Evolutionary conservation across 306 rosid genomes (phyloP).

Genomic region (Prosopis cineraria): DNA sequence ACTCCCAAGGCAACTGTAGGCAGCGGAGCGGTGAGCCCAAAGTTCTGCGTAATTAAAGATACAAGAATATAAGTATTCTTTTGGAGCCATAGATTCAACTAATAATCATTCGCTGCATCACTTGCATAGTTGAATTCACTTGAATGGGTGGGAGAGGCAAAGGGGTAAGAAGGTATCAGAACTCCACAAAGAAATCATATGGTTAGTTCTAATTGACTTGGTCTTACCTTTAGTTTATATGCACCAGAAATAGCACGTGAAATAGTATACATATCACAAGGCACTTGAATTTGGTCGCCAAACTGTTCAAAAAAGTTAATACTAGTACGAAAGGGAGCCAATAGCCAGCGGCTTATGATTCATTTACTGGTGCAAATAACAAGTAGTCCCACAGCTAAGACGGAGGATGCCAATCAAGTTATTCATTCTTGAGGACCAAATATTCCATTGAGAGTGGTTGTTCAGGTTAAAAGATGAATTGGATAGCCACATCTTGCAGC

Average conservation of each 20-base stretch:
- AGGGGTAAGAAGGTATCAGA: not conserved
- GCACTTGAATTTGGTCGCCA: not conserved
- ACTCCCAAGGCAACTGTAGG: slow-evolving; percentile 90
- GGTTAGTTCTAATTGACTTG: slow-evolving; percentile 21
- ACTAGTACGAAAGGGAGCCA: not conserved
- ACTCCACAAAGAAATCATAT: not conserved
- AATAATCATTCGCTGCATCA: not conserved
- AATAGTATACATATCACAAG: not conserved
- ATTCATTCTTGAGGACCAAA: not conserved
- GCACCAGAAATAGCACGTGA: slow-evolving; percentile 21
- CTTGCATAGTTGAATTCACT: not conserved
- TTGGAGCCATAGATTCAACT: not conserved
- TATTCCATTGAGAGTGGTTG: not conserved
- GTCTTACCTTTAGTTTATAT: slow-evolving; percentile 9
- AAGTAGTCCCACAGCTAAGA: slow-evolving; percentile 12
- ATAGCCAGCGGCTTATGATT: not conserved
- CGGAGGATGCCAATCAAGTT: not conserved
- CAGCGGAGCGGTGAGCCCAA: slow-evolving; percentile 69
- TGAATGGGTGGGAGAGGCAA: slow-evolving; percentile 4
- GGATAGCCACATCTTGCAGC: not conserved
- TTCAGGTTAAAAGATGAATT: not conserved
- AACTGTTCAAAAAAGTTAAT: not conserved
- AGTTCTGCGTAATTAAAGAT: slow-evolving; percentile 65
- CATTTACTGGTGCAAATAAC: slow-evolving; percentile 25
- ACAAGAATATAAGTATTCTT: not conserved